These are phyloP conservation scores for Cocos nucifera DNA, from an alignment of 176 grass and related monocot species.

Conservation along the genomic window DNA sequence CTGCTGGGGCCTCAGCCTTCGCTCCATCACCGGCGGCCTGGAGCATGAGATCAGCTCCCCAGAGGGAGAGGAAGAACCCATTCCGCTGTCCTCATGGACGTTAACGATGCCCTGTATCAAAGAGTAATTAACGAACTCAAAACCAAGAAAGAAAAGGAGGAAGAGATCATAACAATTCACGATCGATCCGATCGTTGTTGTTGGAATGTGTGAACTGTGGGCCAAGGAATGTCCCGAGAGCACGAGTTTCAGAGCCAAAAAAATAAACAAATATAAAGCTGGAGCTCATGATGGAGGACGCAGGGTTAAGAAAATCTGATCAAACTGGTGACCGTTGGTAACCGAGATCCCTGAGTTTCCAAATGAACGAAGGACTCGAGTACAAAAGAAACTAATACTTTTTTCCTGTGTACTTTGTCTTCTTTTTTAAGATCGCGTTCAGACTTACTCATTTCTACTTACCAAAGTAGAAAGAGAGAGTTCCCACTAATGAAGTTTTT, in stretches of 20 bases:
- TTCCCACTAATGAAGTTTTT: no score
- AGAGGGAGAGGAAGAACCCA: constrained; percentile 64
- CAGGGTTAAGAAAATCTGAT: no score
- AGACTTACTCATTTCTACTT: no score
- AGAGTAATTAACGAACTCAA: neutral
- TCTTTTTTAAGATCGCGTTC: no score
- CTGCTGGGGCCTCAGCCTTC: constrained; percentile 61
- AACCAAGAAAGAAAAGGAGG: no score
- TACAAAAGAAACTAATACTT: no score
- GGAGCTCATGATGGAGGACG: no score
- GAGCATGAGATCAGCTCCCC: constrained; percentile 52
- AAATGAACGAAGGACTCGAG: no score
- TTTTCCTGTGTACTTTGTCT: no score
- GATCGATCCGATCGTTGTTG: neutral
- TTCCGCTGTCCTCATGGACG: constrained; percentile 44
- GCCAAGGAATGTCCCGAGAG: constrained; percentile 5
- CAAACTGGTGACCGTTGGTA: no score
- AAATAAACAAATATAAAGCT: neutral
- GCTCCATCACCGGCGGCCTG: constrained; percentile 32
- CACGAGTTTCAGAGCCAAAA: neutral
- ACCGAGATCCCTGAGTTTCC: no score
- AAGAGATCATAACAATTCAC: constrained; percentile 21
- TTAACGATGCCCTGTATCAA: constrained; percentile 46
- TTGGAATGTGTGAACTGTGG: constrained; percentile 27
- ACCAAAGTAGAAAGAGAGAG: no score